phyloP scores from a whole-genome alignment of 371 early-diverging fungal genomes.

The Choanephora cucurbitarum region DNA sequence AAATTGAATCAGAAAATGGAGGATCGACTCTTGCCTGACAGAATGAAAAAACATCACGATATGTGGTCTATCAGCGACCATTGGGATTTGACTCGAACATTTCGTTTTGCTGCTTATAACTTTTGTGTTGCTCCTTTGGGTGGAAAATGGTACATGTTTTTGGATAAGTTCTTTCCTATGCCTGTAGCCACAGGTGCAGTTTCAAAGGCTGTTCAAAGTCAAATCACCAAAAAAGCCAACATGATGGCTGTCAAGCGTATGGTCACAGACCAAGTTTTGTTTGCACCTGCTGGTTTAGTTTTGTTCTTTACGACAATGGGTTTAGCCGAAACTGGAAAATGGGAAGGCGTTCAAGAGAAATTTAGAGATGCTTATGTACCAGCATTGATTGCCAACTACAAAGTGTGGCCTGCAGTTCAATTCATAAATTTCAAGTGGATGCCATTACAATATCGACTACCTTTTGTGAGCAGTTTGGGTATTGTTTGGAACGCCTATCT shows the following conservation, averaged over 20 bases:
- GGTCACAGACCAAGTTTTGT: constrained; percentile 69
- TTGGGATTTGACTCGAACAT: constrained; percentile 40
- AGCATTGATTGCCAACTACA: constrained; percentile 77
- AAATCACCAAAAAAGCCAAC: constrained; percentile 25
- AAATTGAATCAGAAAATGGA: constrained; percentile 16
- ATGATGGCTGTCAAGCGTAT: constrained; percentile 43
- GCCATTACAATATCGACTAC: constrained; percentile 72
- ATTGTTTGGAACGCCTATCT: constrained; percentile 84
- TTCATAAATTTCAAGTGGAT: constrained; percentile 77
- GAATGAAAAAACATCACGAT: constrained; percentile 25
- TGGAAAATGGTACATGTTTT: constrained; percentile 72
- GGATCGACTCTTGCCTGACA: constrained; percentile 13
- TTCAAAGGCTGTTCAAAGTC: constrained; percentile 17
- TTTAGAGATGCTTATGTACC: constrained; percentile 58
- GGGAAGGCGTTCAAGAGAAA: constrained; percentile 63
- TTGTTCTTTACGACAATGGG: constrained; percentile 72
- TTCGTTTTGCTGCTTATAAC: constrained; percentile 74
- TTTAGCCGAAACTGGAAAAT: constrained; percentile 57
- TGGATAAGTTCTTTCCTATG: constrained; percentile 70
- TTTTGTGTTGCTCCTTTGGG: constrained; percentile 73
- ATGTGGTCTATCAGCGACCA: constrained; percentile 25
- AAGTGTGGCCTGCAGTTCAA: constrained; percentile 82
- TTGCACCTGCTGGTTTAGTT: constrained; percentile 74
- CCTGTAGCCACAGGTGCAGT: constrained; percentile 22
- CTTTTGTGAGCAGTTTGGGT: constrained; percentile 74